These are phyloP conservation scores for Vinca minor DNA, from an alignment of 257 asterid genomes.

Conservation along the genomic window DNA sequence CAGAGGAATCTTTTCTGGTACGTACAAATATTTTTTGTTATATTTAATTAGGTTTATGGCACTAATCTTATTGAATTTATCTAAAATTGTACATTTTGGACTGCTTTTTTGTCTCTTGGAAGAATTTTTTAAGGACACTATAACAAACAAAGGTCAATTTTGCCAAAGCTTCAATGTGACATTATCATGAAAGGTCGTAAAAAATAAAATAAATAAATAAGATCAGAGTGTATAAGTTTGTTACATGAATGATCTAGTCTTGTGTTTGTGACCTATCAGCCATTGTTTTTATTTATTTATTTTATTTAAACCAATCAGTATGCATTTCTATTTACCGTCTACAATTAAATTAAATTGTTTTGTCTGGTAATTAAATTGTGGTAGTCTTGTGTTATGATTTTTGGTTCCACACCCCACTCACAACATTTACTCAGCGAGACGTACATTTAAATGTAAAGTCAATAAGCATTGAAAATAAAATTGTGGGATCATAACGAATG, in stretches of 20 bases:
- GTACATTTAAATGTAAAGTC: not conserved
- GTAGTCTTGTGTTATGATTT: too few species aligned
- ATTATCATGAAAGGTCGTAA: not conserved
- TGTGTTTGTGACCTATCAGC: not conserved
- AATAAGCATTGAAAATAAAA: not conserved
- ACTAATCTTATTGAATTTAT: not conserved
- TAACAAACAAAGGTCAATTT: not conserved
- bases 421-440: not conserved
- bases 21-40: too few species aligned
- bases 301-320: too few species aligned
- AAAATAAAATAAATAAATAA: too few species aligned
- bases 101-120: not conserved
- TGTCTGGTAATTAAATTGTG: too few species aligned
- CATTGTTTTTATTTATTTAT: too few species aligned
- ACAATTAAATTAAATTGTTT: too few species aligned
- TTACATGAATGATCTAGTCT: not conserved
- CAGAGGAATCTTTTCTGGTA: too few species aligned
- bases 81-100: not conserved
- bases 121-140: not conserved
- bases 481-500: too few species aligned
- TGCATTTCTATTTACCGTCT: too few species aligned
- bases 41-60: not conserved
- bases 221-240: too few species aligned
- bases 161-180: not conserved
- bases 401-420: too few species aligned